phyloP scores from a whole-genome alignment of 106 monocot genomes.

The Amphibolis antarctica region DNA sequence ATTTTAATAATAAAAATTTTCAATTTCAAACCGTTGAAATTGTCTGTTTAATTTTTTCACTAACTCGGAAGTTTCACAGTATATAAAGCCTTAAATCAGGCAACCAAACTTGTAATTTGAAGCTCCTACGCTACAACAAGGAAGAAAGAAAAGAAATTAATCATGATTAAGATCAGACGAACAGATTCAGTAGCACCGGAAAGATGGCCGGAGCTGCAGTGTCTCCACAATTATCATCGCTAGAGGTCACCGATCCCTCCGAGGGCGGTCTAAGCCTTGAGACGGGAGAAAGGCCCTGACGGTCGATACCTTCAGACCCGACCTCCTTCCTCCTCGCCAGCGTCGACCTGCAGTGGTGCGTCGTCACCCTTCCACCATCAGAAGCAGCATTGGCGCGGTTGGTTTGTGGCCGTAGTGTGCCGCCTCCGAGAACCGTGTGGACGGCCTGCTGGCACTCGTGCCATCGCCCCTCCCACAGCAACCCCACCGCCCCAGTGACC shows the following conservation, averaged over 20 bases:
- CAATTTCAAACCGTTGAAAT: no score
- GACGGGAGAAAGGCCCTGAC: conserved; percentile 46
- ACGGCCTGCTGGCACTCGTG: conserved; percentile 73
- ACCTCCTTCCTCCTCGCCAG: conserved; percentile 7
- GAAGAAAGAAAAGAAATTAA: no score
- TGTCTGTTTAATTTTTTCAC: no score
- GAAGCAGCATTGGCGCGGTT: neutral
- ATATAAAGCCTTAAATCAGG: no score
- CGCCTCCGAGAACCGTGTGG: conserved; percentile 65
- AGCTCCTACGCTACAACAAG: no score
- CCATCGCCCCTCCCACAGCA: conserved; percentile 66
- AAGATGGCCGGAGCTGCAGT: neutral
- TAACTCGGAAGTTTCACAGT: no score
- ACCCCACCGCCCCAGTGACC: conserved; percentile 76
- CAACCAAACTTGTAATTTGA: no score
- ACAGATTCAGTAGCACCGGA: conserved; percentile 41
- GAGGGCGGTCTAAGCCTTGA: conserved; percentile 34
- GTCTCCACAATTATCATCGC: conserved; percentile 21
- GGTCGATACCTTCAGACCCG: conserved; percentile 13
- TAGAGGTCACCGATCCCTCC: conserved; percentile 58
- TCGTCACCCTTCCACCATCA: conserved; percentile 6
- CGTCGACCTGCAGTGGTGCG: neutral
- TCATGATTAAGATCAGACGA: conserved; percentile 7
- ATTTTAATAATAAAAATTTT: no score
- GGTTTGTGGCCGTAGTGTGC: conserved; percentile 26